These are phyloP conservation scores for Podospora didyma DNA, from an alignment of 495 filamentous ascomycete species.

Conservation along the genomic window DNA sequence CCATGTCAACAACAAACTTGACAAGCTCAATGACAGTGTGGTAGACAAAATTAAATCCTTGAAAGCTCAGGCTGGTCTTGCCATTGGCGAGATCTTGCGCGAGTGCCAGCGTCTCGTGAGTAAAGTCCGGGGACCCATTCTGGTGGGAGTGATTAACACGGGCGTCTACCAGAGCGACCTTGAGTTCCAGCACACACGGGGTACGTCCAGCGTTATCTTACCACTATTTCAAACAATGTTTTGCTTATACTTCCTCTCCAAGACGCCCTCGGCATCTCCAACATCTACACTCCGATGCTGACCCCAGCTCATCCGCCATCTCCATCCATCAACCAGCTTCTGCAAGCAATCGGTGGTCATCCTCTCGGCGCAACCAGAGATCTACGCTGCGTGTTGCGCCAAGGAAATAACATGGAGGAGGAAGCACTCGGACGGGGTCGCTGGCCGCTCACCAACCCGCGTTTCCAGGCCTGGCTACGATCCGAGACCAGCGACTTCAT, in stretches of 20 bases:
- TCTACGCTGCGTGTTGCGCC: neutral
- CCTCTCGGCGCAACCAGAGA: neutral
- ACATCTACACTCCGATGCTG: neutral
- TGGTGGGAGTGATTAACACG: neutral
- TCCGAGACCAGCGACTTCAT: neutral
- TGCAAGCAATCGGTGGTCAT: neutral
- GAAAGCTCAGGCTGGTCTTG: neutral
- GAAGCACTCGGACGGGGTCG: neutral
- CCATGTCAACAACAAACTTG: neutral
- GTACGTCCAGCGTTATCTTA: neutral
- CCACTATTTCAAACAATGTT: neutral
- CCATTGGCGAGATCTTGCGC: neutral
- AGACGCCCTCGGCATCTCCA: neutral
- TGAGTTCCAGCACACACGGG: neutral
- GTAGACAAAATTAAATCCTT: neutral
- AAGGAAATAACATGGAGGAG: neutral
- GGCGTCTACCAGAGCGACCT: neutral
- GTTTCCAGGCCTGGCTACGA: neutral
- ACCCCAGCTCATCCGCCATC: neutral
- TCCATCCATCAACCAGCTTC: neutral
- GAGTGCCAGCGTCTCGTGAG: neutral
- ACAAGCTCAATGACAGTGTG: neutral
- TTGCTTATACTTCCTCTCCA: neutral
- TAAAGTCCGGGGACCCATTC: neutral
- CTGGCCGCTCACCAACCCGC: neutral